phyloP scores from a whole-genome alignment of 2,329 filamentous ascomycete species.

The Exophiala sp. region DNA sequence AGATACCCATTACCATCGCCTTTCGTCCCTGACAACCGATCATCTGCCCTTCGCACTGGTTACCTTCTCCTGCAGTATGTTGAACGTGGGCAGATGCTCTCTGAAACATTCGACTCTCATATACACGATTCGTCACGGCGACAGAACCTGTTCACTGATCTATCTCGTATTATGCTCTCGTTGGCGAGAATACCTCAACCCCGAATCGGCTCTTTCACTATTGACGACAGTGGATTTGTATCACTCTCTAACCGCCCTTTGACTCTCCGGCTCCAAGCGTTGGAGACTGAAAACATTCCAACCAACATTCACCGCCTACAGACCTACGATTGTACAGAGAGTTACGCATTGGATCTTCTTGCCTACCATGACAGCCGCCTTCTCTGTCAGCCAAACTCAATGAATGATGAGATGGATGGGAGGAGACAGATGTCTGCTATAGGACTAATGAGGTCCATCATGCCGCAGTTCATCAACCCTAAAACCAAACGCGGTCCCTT shows the following conservation, averaged over 20 bases:
- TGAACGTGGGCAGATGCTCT: conserved; percentile 24
- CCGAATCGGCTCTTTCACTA: conserved; percentile 34
- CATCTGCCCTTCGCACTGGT: not conserved
- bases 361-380: too few species aligned
- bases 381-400: too few species aligned
- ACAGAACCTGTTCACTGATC: conserved; percentile 26
- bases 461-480: too few species aligned
- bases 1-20: not conserved
- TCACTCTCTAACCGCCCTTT: conserved; percentile 37
- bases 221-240: conserved; percentile 31
- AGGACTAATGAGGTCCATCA: too few species aligned
- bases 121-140: conserved; percentile 6
- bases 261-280: conserved; percentile 30
- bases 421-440: too few species aligned
- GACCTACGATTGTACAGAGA: too few species aligned
- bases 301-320: conserved; percentile 32
- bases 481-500: too few species aligned
- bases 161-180: conserved; percentile 30
- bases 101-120: conserved; percentile 5
- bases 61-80: conserved; percentile 25
- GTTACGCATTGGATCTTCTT: too few species aligned
- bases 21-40: not conserved
- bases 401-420: too few species aligned
- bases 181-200: conserved; percentile 29
- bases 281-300: conserved; percentile 35